These are phyloP conservation scores for Acacia melanoxylon DNA, from an alignment of 306 rosid species.

Conservation along the genomic window DNA sequence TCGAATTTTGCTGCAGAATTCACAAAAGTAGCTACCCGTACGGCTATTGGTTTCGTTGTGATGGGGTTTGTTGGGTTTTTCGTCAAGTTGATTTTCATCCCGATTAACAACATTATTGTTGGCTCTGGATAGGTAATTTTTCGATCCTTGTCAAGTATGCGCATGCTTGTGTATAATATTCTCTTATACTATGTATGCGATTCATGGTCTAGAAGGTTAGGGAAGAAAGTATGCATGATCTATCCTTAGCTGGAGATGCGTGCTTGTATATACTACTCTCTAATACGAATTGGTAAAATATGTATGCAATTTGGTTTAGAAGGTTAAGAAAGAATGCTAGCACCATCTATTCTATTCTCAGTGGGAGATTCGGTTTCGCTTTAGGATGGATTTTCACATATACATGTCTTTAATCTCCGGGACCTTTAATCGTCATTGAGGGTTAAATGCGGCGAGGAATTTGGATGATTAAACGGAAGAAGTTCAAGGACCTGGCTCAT, in stretches of 20 bases:
- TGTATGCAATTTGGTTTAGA: neutral
- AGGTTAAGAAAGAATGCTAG: neutral
- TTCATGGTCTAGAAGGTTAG: neutral
- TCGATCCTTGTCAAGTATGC: neutral
- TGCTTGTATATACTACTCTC: neutral
- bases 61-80: constrained; percentile 19
- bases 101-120: constrained; percentile 14
- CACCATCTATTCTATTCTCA: neutral
- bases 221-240: neutral
- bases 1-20: neutral
- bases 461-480: neutral
- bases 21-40: constrained; percentile 8
- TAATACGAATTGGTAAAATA: neutral
- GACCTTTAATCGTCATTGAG: neutral
- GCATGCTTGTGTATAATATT: neutral
- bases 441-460: neutral
- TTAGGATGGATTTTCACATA: neutral
- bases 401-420: neutral
- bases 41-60: constrained; percentile 20
- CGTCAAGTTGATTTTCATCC: constrained; percentile 22
- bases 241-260: neutral
- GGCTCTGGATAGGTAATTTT: constrained; percentile 11
- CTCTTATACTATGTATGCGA: neutral
- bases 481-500: neutral
- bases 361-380: neutral